A percentile compares a stretch with the other conserved stretches of the same genome.
These are phyloP conservation scores for Lachancea sp. DNA, from an alignment of 805 yeast genomes.

Conservation along the genomic window DNA sequence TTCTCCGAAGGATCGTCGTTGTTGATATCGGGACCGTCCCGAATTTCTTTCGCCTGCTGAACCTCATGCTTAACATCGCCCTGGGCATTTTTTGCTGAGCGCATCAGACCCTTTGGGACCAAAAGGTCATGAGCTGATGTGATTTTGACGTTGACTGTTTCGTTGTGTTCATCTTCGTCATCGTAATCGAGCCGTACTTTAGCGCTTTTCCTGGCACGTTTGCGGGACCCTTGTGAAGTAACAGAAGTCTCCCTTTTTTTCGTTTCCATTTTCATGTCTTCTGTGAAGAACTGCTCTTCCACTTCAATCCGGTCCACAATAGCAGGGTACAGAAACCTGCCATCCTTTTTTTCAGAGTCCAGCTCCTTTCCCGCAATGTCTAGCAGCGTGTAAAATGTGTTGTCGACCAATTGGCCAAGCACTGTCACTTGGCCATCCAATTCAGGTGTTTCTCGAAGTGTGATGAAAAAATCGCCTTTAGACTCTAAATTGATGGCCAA, in stretches of 20 bases:
- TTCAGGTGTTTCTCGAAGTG: constrained; percentile 19
- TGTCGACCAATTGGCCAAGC: constrained; percentile 55
- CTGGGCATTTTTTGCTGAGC: neutral
- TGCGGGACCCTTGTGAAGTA: constrained; percentile 15
- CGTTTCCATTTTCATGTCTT: constrained; percentile 29
- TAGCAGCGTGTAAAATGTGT: constrained; percentile 46
- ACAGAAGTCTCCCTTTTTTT: constrained; percentile 5
- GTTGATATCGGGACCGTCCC: no score
- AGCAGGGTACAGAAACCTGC: constrained; percentile 46
- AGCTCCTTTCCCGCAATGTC: constrained; percentile 45
- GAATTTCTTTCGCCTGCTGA: neutral
- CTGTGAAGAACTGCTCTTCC: constrained; percentile 41
- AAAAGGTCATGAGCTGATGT: constrained; percentile 20
- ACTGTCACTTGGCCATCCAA: constrained; percentile 29
- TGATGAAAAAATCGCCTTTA: constrained; percentile 39
- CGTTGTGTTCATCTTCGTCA: constrained; percentile 26
- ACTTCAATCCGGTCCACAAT: constrained; percentile 38
- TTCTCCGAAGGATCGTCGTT: no score
- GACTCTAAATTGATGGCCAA: constrained; percentile 43
- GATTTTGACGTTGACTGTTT: constrained; percentile 20
- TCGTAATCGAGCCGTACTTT: constrained; percentile 33
- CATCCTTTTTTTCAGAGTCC: constrained; percentile 29
- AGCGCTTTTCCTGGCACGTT: constrained; percentile 19
- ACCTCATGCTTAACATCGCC: neutral
- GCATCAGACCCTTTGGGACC: neutral